Evolutionary conservation across 2,329 filamentous ascomycete genomes (phyloP).

Genomic region (Alternaria sp.): DNA sequence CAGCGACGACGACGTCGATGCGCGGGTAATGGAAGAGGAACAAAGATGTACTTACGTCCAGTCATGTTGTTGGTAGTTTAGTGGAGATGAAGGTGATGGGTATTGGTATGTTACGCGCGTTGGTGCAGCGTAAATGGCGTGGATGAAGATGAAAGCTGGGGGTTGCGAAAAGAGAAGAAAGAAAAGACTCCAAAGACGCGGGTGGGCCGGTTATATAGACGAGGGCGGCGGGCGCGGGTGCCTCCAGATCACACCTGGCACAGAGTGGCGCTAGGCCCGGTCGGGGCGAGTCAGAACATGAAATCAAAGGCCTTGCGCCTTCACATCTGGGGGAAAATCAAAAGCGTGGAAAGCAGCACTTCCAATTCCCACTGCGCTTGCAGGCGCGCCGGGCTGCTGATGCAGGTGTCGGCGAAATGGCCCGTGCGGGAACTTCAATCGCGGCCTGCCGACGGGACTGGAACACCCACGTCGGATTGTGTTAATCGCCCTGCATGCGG

Average conservation of each 20-base stretch:
- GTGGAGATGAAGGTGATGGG: constrained; percentile 32
- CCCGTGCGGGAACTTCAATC: constrained; percentile 17
- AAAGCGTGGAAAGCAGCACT: constrained; percentile 27
- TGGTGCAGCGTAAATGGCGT: constrained; percentile 7
- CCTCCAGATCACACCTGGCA: constrained; percentile 31
- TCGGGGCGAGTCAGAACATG: constrained; percentile 27
- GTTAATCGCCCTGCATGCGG: not conserved
- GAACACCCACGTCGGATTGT: constrained; percentile 2
- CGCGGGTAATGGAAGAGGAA: constrained; percentile 18
- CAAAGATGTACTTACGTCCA: constrained; percentile 50
- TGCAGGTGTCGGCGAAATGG: not conserved
- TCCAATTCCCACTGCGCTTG: constrained; percentile 3
- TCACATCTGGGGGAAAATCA: constrained; percentile 25
- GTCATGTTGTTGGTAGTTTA: constrained; percentile 48
- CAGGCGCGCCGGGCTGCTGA: constrained; percentile 1
- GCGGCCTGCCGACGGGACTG: constrained; percentile 4
- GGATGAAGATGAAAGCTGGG: constrained; percentile 17
- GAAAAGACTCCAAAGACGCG: constrained; percentile 8
- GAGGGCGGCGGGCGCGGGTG: constrained; percentile 26
- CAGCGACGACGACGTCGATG: constrained; percentile 16
- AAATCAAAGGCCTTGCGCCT: constrained; percentile 20
- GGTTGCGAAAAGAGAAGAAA: constrained; percentile 23
- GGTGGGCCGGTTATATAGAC: constrained; percentile 30
- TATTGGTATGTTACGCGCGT: constrained; percentile 1
- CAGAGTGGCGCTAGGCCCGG: constrained; percentile 29